A percentile compares a stretch with the other conserved stretches of the same genome.
phyloP scores from a whole-genome alignment of 2,329 filamentous ascomycete species.

The Fusarium piperis region DNA sequence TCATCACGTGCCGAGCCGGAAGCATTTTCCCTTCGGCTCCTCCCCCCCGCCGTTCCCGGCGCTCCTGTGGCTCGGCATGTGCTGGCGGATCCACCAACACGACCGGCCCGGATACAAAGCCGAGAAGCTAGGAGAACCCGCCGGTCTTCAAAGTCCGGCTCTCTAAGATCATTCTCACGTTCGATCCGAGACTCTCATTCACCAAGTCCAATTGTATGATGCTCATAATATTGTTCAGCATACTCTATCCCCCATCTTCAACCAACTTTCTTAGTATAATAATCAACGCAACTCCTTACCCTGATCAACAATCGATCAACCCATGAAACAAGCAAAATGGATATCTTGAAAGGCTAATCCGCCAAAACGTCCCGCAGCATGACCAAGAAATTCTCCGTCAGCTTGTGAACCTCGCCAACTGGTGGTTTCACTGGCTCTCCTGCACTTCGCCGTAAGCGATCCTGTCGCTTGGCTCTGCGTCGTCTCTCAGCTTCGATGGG shows the following conservation, averaged over 20 bases:
- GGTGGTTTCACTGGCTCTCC: conserved; percentile 86
- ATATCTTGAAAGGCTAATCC: conserved; percentile 58
- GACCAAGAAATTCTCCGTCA: conserved; percentile 80
- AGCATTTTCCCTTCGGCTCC: conserved; percentile 34
- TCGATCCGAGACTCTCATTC: background rate
- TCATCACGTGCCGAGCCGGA: conserved; percentile 41
- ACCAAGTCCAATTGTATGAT: background rate
- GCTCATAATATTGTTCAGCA: background rate
- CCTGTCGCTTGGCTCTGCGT: conserved; percentile 78
- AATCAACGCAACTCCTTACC: conserved; percentile 13
- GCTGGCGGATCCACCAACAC: conserved; percentile 25
- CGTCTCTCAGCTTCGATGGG: conserved; percentile 89
- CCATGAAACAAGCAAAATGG: conserved; percentile 6
- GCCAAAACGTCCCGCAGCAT: conserved; percentile 87
- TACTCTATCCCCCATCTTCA: background rate
- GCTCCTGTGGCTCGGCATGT: conserved; percentile 24
- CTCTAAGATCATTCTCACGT: background rate
- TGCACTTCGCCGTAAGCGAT: conserved; percentile 80
- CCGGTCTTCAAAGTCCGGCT: conserved; percentile 35
- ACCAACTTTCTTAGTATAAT: background rate
- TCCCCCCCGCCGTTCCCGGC: conserved; percentile 24
- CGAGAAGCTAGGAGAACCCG: conserved; percentile 16
- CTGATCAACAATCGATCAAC: background rate
- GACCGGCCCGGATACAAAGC: conserved; percentile 28
- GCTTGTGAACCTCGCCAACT: conserved; percentile 81